Evolutionary conservation across 1,284 basidiomycete genomes (phyloP), one percentile per base, ranked within the genome.

Genomic region (Taiwanofungus camphoratus): DNA sequence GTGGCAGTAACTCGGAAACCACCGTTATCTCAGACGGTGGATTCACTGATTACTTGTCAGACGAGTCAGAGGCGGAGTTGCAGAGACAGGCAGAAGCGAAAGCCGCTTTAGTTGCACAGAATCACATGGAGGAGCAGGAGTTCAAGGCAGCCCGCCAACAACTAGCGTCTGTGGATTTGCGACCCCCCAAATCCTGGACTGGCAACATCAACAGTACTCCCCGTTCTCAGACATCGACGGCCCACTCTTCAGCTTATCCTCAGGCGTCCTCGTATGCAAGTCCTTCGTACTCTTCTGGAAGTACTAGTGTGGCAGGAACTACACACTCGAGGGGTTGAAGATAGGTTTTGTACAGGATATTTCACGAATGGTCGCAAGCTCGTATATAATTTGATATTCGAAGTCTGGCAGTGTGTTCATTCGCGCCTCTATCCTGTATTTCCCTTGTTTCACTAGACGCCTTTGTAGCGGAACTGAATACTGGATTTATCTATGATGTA

Each of bases 31-130:
- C 84, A 9, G 86, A 88, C 54, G 87, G 86, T 7, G 84, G 79
- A 11, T 89, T 89, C 56, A 89, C 86, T 7, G 86, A 89, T 58
- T 89, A 89, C 60, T 64, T 89, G 22, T 89, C 87, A 19, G 86
- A 88, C 56, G 86, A 89, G 62, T 87, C 84, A 12, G 86, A 89
- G 54, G 85, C 79, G 32, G 86, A 89, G 60, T 63, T 89, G 42
- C 86, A 89, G 64, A 71, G 84, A 46, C 86, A 88, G 62, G 86
- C 86, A 8, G 87, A 89, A 55, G 77, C 76, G 20, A 77, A 74
- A 51, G 87, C 87, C 2, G 82, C 79, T 4, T 57, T 84, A 36
- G 61, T 84, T 15, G 85, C 84, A n/a, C 82, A 87, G 64, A 84
- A 76, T 49, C 79, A 83, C 52, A 74, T 77, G 41, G 86, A 89